Evolutionary conservation across 2,329 filamentous ascomycete species (phyloP).

Genomic region (Metarhizium robertsii): DNA sequence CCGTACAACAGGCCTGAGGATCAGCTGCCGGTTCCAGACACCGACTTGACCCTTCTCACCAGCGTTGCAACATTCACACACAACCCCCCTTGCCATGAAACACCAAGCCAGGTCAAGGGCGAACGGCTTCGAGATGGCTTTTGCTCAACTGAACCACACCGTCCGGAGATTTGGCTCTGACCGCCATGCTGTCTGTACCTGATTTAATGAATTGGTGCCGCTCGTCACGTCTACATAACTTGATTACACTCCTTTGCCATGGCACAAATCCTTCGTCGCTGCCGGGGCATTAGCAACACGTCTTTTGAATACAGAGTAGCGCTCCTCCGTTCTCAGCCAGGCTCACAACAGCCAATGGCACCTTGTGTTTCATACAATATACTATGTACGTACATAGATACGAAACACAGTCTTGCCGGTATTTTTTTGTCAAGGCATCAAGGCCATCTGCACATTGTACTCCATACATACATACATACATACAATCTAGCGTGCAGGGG

Average conservation of each 20-base stretch:
- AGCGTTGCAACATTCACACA: conserved; percentile 1
- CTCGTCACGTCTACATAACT: neutral
- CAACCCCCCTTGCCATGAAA: conserved; percentile 2
- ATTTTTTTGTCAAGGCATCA: neutral
- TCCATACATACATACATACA: too few relatives aligned
- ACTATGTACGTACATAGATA: neutral
- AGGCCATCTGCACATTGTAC: neutral
- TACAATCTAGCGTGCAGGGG: neutral
- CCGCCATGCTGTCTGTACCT: neutral
- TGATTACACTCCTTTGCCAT: neutral
- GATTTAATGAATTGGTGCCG: neutral
- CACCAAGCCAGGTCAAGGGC: neutral
- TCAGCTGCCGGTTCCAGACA: neutral
- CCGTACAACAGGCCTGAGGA: too few relatives aligned
- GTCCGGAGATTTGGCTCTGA: neutral
- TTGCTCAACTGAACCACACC: neutral
- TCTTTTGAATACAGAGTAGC: too few relatives aligned
- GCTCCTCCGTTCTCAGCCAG: too few relatives aligned
- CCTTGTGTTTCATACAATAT: neutral
- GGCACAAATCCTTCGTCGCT: neutral
- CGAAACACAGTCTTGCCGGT: neutral
- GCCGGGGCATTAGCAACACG: too few relatives aligned
- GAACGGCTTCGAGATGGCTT: neutral
- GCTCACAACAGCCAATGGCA: too few relatives aligned
- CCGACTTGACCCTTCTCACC: neutral